Base-by-base conservation (phyloP, 257 asterid genomes). In the Schizonepeta tenuifolia region DNA sequence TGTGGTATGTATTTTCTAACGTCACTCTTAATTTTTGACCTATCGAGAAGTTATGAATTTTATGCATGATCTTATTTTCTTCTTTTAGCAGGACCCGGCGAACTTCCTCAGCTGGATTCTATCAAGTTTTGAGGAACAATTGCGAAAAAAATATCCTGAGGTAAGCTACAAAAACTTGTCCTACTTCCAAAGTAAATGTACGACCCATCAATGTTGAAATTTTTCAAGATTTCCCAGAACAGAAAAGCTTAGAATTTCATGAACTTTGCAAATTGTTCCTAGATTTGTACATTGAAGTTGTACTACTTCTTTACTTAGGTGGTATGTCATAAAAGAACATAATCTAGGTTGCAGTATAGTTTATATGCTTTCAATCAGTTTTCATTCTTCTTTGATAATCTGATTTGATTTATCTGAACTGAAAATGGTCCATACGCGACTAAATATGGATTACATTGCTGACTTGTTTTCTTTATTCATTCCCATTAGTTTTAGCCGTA, bases 121-220 rank as follows among this genome's bases (percentile, higher is more conserved):
- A 14, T 86, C 88, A 26, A 72, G 76, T 83, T 74, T 87, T 70
- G 93, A 90, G 80, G 96, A 88, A 81, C 83, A 86, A 64, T 75
- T 86, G 57, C 85, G 78, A 50, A 80, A 67, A 79, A 83, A 78
- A 75, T 77, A 51, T 62, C 92, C 89, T 3, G 87, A 85, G 86
- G 99, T 90, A 76, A 81, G 86, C 43, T 70, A 70, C 50, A 3
- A 43, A n/a, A 50, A 6, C 15, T 31, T 15, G 2, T 5, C 71
- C 71, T n/a, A 9, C 18, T 64, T 41, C 33, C 50, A 35, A 17
- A 64, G 40, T n/a, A 31, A 49, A 28, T 20, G 15, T 62, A 6
- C 0, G 35, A 20, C 53, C 12, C 35, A 36, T 62, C 40, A 22
- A 64, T 14, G 15, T 14, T 65, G 26, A 44, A 41, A 40, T 11